Conservation (phyloP, 2,329 filamentous ascomycete genomes). For the Exophiala viscosa region DNA sequence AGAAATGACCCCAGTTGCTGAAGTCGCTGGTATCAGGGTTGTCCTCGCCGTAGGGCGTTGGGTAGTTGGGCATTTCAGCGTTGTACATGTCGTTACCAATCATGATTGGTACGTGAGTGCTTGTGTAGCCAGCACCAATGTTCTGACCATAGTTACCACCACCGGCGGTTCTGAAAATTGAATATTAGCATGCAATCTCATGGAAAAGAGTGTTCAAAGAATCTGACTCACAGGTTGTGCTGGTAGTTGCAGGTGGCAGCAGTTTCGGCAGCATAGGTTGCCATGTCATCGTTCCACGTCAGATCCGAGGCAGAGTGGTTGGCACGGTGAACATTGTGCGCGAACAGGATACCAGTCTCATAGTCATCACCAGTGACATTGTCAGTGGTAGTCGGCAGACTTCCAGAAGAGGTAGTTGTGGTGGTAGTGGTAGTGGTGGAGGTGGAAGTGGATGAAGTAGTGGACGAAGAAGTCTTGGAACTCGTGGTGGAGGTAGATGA, state of each 20-base stretch:
- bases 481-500: neutral
- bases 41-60: slow-evolving; percentile 53
- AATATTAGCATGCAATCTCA: slow-evolving; percentile 19
- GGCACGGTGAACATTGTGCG: slow-evolving; percentile 81
- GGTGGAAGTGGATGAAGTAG: slow-evolving; percentile 1
- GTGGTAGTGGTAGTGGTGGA: slow-evolving; percentile 4
- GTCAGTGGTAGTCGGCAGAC: slow-evolving; percentile 45
- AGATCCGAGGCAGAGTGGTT: slow-evolving; percentile 71
- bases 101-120: slow-evolving; percentile 58
- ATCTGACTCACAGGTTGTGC: slow-evolving; percentile 70
- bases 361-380: slow-evolving; percentile 32
- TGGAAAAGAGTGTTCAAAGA: slow-evolving; percentile 24
- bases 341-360: slow-evolving; percentile 46
- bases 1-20: slow-evolving; percentile 68
- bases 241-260: slow-evolving; percentile 66
- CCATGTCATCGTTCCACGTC: slow-evolving; percentile 62
- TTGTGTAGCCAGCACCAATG: slow-evolving; percentile 65
- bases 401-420: slow-evolving; percentile 39
- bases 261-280: slow-evolving; percentile 58
- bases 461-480: slow-evolving; percentile 7
- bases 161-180: slow-evolving; percentile 30
- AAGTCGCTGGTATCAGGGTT: slow-evolving; percentile 61
- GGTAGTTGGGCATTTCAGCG: slow-evolving; percentile 61
- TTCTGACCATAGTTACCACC: slow-evolving; percentile 80
- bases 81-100: slow-evolving; percentile 88